Conservation (phyloP, 495 filamentous ascomycete species). For the Aspergillus asperescens region DNA sequence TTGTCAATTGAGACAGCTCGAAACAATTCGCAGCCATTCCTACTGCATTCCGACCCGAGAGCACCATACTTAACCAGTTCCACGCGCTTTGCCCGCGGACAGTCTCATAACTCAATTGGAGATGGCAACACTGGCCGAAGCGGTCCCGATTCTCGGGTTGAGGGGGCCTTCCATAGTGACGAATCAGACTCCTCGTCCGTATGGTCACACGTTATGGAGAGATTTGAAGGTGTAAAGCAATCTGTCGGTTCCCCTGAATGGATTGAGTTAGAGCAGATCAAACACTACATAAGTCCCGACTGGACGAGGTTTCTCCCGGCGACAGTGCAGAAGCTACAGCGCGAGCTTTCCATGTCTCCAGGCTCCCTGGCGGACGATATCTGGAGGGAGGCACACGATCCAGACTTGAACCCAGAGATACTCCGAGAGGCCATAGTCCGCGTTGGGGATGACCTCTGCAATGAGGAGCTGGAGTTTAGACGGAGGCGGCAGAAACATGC, state of each 20-base stretch:
- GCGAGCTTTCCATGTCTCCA: conserved; percentile 77
- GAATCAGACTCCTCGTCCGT: conserved; percentile 37
- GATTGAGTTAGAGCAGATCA: conserved; percentile 59
- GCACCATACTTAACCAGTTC: conserved; percentile 23
- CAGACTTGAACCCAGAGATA: conserved; percentile 80
- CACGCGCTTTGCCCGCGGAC: conserved; percentile 13
- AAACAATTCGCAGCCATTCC: conserved; percentile 16
- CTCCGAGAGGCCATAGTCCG: conserved; percentile 71
- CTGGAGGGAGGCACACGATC: conserved; percentile 84
- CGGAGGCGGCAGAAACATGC: conserved; percentile 58
- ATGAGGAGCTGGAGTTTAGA: conserved; percentile 72
- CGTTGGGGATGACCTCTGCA: conserved; percentile 74
- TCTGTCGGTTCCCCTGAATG: conserved; percentile 55
- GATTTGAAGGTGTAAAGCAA: conserved; percentile 48
- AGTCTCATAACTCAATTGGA: conserved; percentile 3
- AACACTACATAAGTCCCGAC: conserved; percentile 66
- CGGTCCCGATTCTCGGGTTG: not conserved
- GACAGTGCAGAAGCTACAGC: conserved; percentile 76
- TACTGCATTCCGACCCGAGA: conserved; percentile 18
- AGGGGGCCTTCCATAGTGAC: not conserved
- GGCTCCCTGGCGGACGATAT: conserved; percentile 88
- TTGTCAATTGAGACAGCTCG: conserved; percentile 27
- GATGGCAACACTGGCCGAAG: not conserved
- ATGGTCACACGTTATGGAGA: conserved; percentile 55
- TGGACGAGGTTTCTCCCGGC: conserved; percentile 75